A percentile compares a stretch with the other conserved stretches of the same genome.
These are phyloP conservation scores for Trichoderma sp. DNA, from an alignment of 2,329 filamentous ascomycete genomes.

Conservation along the genomic window DNA sequence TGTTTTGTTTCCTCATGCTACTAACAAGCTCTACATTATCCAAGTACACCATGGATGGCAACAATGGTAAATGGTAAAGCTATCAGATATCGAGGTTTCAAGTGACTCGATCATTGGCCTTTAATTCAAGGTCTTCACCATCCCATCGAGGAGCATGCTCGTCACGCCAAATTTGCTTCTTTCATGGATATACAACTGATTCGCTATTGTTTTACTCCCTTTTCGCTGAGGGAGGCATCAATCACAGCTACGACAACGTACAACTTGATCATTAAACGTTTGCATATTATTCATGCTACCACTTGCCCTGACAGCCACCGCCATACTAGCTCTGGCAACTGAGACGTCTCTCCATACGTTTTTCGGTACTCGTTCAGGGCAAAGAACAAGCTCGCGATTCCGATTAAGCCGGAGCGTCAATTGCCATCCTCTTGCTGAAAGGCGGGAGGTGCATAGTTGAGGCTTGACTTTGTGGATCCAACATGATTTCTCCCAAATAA, in stretches of 20 bases:
- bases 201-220: not conserved
- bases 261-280: not conserved
- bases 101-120: not conserved
- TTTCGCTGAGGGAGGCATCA: not conserved
- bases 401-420: constrained; percentile 99
- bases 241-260: not conserved
- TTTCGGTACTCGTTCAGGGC: constrained; percentile 81
- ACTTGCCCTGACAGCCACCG: constrained; percentile 55
- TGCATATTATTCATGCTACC: constrained; percentile 17
- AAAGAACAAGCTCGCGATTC: constrained; percentile 72
- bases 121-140: not conserved
- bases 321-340: constrained; percentile 56
- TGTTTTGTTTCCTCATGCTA: not conserved
- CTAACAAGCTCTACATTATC: not conserved
- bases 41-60: not conserved
- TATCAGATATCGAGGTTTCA: not conserved
- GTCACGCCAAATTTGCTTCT: not conserved
- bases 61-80: not conserved
- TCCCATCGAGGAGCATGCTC: not conserved
- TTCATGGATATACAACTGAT: not conserved
- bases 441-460: constrained; percentile 79
- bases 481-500: constrained; percentile 48
- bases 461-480: constrained; percentile 93
- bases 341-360: constrained; percentile 63
- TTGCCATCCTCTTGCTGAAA: constrained; percentile 78